These are phyloP conservation scores for Gentiana dahurica DNA, from an alignment of 257 asterid species.

Conservation along the genomic window DNA sequence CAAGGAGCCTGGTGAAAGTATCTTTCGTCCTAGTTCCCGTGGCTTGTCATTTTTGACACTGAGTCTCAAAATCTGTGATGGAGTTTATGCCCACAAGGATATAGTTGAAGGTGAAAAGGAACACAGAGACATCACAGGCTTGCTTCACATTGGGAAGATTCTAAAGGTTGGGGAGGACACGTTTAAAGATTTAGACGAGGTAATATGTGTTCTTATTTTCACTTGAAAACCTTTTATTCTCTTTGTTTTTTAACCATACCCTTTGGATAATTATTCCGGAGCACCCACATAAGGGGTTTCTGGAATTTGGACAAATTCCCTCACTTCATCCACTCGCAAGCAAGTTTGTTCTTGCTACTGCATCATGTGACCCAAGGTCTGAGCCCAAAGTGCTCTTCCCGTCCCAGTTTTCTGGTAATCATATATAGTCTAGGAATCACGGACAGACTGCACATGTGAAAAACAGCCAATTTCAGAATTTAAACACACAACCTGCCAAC, in stretches of 20 bases:
- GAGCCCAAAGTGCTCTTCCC: too few species aligned
- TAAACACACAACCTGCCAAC: too few species aligned
- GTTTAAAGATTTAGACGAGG: constrained; percentile 97
- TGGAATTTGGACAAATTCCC: too few species aligned
- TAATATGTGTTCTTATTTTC: constrained; percentile 9
- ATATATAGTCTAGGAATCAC: too few species aligned
- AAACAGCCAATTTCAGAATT: too few species aligned
- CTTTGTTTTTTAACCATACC: neutral
- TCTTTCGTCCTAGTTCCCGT: constrained; percentile 83
- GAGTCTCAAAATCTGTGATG: constrained; percentile 69
- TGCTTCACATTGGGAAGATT: constrained; percentile 85
- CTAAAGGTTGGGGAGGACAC: constrained; percentile 92
- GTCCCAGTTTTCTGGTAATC: too few species aligned
- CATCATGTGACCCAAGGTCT: too few species aligned
- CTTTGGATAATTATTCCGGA: too few species aligned
- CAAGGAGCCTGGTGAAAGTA: constrained; percentile 89
- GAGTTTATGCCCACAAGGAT: constrained; percentile 84
- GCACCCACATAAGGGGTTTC: too few species aligned
- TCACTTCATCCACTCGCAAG: too few species aligned
- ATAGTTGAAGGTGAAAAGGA: constrained; percentile 91
- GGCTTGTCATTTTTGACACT: constrained; percentile 79
- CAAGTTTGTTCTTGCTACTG: too few species aligned
- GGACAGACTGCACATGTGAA: too few species aligned
- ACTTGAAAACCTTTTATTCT: neutral
- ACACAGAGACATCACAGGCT: constrained; percentile 81